Evolutionary conservation across 768 basidiomycete genomes (phyloP).

Genomic region (Pisolithus sp.): DNA sequence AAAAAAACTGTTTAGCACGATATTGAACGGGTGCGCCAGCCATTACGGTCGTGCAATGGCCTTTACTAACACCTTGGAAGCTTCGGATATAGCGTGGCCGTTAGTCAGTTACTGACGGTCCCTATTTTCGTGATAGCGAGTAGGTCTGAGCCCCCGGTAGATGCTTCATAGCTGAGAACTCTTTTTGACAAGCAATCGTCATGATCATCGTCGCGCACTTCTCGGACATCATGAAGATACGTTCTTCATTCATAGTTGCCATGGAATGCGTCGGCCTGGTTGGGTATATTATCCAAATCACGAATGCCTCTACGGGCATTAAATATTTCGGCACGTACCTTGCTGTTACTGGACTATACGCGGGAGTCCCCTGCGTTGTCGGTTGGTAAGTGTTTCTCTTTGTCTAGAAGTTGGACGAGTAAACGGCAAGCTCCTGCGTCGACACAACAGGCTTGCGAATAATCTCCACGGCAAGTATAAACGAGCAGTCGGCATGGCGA

Average conservation of each 20-base stretch:
- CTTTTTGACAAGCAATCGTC: conserved; percentile 37
- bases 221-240: conserved; percentile 48
- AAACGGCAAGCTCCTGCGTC: not conserved
- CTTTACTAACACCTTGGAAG: conserved; percentile 22
- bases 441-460: conserved; percentile 1
- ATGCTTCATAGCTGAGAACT: not conserved
- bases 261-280: conserved; percentile 45
- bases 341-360: conserved; percentile 51
- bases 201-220: conserved; percentile 45
- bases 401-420: not conserved
- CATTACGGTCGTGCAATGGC: not conserved
- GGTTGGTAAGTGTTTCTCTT: conserved; percentile 40
- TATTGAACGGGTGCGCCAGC: conserved; percentile 42
- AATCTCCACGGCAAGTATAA: conserved; percentile 7
- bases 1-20: conserved; percentile 36
- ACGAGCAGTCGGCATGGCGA: conserved; percentile 5
- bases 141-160: not conserved
- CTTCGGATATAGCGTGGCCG: conserved; percentile 49
- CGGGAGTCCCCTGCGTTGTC: conserved; percentile 50
- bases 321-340: conserved; percentile 71
- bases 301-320: conserved; percentile 40
- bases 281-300: conserved; percentile 58
- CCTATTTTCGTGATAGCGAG: conserved; percentile 58
- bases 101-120: conserved; percentile 61
- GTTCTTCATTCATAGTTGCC: conserved; percentile 53